Evolutionary conservation across 148 eudicot genomes (phyloP).

Genomic region (Chenopodium album): DNA sequence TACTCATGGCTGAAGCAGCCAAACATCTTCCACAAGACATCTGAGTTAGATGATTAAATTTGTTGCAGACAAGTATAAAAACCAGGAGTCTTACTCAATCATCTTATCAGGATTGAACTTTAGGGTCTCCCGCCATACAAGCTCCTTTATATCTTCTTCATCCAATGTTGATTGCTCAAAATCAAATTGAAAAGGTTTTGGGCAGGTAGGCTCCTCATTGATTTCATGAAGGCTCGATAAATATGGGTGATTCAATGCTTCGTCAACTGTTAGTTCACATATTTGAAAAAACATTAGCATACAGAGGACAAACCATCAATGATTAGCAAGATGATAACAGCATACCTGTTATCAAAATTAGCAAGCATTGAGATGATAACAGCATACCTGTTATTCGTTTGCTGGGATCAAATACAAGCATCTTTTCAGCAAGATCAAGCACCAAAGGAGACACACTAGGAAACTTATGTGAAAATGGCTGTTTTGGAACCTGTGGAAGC

Average conservation of each 20-base stretch:
- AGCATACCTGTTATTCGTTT: slow-evolving; percentile 86
- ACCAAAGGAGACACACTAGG: slow-evolving; percentile 74
- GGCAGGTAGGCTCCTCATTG: slow-evolving; percentile 89
- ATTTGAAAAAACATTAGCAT: slow-evolving; percentile 14
- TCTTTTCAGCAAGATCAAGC: slow-evolving; percentile 87
- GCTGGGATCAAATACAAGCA: slow-evolving; percentile 94
- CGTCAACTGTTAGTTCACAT: slow-evolving; percentile 58
- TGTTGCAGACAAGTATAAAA: neutral
- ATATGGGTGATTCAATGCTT: slow-evolving; percentile 90
- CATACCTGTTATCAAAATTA: slow-evolving; percentile 13
- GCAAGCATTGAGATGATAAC: neutral
- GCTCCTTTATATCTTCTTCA: slow-evolving; percentile 89
- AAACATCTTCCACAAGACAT: neutral
- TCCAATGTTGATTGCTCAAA: slow-evolving; percentile 74
- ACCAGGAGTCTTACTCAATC: slow-evolving; percentile 20
- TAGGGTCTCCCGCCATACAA: slow-evolving; percentile 77
- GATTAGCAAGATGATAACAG: slow-evolving; percentile 1
- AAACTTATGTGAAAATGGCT: slow-evolving; percentile 59
- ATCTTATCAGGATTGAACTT: slow-evolving; percentile 64
- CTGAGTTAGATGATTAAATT: slow-evolving; percentile 20
- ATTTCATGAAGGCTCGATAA: slow-evolving; percentile 85
- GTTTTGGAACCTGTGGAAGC: slow-evolving; percentile 65
- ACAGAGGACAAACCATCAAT: neutral
- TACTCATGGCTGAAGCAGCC: slow-evolving; percentile 3
- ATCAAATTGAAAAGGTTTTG: slow-evolving; percentile 73